These are phyloP conservation scores for Teratosphaeria gauchensis DNA, from an alignment of 2,329 filamentous ascomycete species.

Conservation along the genomic window DNA sequence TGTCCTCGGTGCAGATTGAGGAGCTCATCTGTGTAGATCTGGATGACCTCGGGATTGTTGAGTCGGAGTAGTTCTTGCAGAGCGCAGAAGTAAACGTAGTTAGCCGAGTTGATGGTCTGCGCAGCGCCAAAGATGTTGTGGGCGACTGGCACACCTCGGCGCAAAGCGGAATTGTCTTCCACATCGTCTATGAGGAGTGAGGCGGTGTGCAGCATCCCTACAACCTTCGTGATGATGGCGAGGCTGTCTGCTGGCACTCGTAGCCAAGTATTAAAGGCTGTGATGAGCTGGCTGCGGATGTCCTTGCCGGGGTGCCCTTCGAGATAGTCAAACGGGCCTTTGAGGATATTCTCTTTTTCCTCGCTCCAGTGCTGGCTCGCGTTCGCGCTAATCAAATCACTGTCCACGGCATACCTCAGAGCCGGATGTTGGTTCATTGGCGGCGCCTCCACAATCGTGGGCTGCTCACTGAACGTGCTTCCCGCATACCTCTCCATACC, in stretches of 20 bases:
- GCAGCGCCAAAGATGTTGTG: conserved; percentile 77
- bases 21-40: conserved; percentile 72
- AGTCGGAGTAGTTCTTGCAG: conserved; percentile 66
- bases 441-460: conserved; percentile 1
- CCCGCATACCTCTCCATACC: conserved; percentile 1
- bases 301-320: conserved; percentile 73
- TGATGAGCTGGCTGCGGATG: conserved; percentile 69
- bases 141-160: conserved; percentile 70
- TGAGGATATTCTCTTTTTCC: conserved; percentile 67
- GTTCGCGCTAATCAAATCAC: conserved; percentile 9
- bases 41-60: conserved; percentile 49
- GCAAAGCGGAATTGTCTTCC: conserved; percentile 67
- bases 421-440: not conserved
- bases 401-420: conserved; percentile 9
- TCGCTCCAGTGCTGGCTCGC: conserved; percentile 49
- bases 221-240: conserved; percentile 65
- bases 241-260: conserved; percentile 62
- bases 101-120: conserved; percentile 84
- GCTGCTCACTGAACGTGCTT: conserved; percentile 1
- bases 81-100: conserved; percentile 79
- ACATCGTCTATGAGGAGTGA: conserved; percentile 82
- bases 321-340: conserved; percentile 74
- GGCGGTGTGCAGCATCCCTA: conserved; percentile 79
- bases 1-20: conserved; percentile 78
- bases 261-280: conserved; percentile 72